Conservation (phyloP, 768 basidiomycete genomes). For the Epithele typhae region DNA sequence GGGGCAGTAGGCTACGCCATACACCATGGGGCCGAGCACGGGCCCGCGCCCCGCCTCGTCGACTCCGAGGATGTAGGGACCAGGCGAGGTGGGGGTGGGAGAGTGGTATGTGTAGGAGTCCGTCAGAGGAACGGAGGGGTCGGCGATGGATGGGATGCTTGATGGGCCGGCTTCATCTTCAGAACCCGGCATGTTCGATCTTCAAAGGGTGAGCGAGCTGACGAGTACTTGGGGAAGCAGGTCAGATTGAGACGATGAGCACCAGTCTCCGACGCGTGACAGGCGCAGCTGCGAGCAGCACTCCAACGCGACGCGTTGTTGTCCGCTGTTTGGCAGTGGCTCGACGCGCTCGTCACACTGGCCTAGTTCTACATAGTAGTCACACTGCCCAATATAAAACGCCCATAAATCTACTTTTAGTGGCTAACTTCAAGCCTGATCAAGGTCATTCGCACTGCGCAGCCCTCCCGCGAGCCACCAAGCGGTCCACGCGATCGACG, state of each 20-base stretch:
- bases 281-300: background rate
- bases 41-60: slow-evolving; percentile 98
- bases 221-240: background rate
- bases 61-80: slow-evolving; percentile 94
- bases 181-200: too few relatives aligned
- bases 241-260: too few relatives aligned
- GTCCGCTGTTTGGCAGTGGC: background rate
- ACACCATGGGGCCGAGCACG: slow-evolving; percentile 92
- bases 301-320: slow-evolving; percentile 1
- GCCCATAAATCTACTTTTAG: too few relatives aligned
- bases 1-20: slow-evolving; percentile 93
- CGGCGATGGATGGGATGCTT: slow-evolving; percentile 52
- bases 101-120: slow-evolving; percentile 81
- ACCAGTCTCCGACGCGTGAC: background rate
- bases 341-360: too few relatives aligned
- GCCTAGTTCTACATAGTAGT: too few relatives aligned
- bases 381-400: too few relatives aligned
- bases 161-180: background rate
- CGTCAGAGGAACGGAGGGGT: slow-evolving; percentile 51
- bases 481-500: too few relatives aligned
- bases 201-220: too few relatives aligned
- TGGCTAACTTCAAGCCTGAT: too few relatives aligned
- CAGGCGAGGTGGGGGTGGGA: slow-evolving; percentile 57
- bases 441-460: too few relatives aligned
- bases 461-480: too few relatives aligned